phyloP scores from a whole-genome alignment of 192 early-diverging fungal species.

The Entomortierella chlamydospora region DNA sequence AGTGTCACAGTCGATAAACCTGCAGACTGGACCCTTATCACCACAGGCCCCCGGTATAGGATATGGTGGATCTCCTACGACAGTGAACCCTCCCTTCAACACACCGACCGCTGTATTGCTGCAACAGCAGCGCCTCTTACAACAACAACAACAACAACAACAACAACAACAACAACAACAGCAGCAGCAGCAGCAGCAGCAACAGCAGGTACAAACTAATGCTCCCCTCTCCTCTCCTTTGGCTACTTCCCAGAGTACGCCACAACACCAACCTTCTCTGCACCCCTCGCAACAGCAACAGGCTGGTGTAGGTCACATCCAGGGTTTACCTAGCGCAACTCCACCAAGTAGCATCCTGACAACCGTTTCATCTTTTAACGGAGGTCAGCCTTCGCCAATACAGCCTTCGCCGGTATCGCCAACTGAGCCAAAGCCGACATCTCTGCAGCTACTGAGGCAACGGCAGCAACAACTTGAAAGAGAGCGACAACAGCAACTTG shows the following conservation, averaged over 20 bases:
- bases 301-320: background rate
- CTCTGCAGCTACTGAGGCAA: slow-evolving; percentile 26
- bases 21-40: background rate
- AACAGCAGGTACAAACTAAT: background rate
- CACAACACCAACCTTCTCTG: background rate
- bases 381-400: background rate
- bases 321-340: background rate
- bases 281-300: background rate
- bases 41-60: background rate
- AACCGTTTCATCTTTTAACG: background rate
- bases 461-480: slow-evolving; percentile 30
- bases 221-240: background rate
- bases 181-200: slow-evolving; percentile 9
- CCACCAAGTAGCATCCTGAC: slow-evolving; percentile 6
- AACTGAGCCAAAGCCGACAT: slow-evolving; percentile 25
- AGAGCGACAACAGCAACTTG: slow-evolving; percentile 14
- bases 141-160: slow-evolving; percentile 18
- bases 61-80: slow-evolving; percentile 4
- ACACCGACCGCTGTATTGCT: slow-evolving; percentile 18
- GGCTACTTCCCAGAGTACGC: background rate
- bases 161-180: slow-evolving; percentile 14
- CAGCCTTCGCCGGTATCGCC: slow-evolving; percentile 25
- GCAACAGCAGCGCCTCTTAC: slow-evolving; percentile 15
- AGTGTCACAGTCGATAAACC: background rate
- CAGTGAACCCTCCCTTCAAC: background rate